Conservation (phyloP, 106 monocot species). For the Iris macrosiphon region DNA sequence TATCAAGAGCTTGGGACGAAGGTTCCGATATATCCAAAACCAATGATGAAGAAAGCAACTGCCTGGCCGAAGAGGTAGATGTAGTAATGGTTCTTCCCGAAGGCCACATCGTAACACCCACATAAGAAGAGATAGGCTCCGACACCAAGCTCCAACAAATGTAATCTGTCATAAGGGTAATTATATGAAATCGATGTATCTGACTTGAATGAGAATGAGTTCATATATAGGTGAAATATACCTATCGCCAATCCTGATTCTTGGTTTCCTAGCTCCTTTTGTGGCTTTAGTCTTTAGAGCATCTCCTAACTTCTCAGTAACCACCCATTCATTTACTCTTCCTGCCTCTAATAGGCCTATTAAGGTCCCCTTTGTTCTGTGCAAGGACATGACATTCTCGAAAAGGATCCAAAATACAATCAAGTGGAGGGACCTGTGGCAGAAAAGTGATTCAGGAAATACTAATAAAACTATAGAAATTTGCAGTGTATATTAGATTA, state of each 20-base stretch:
- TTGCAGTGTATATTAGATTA: background rate
- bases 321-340: conserved; percentile 50
- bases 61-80: conserved; percentile 38
- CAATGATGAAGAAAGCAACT: conserved; percentile 36
- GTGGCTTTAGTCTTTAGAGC: conserved; percentile 16
- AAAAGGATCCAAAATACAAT: conserved; percentile 52
- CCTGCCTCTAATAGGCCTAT: conserved; percentile 38
- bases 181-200: background rate
- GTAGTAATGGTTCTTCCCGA: conserved; percentile 40
- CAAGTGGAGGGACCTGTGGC: conserved; percentile 36
- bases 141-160: conserved; percentile 30
- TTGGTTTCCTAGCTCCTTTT: conserved; percentile 21
- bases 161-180: conserved; percentile 7
- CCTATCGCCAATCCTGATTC: conserved; percentile 37
- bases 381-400: conserved; percentile 54
- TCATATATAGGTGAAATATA: conserved; percentile 3
- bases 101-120: conserved; percentile 38
- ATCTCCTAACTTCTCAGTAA: conserved; percentile 48
- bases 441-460: background rate
- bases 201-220: background rate
- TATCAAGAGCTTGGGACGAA: conserved; percentile 10
- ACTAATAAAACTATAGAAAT: background rate
- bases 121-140: conserved; percentile 45
- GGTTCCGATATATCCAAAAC: conserved; percentile 36
- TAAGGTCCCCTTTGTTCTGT: conserved; percentile 43